A percentile compares a stretch with the other conserved stretches of the same genome.
Evolutionary conservation across 441 rosid genomes (phyloP).

Genomic region (Euphorbia celastroides): DNA sequence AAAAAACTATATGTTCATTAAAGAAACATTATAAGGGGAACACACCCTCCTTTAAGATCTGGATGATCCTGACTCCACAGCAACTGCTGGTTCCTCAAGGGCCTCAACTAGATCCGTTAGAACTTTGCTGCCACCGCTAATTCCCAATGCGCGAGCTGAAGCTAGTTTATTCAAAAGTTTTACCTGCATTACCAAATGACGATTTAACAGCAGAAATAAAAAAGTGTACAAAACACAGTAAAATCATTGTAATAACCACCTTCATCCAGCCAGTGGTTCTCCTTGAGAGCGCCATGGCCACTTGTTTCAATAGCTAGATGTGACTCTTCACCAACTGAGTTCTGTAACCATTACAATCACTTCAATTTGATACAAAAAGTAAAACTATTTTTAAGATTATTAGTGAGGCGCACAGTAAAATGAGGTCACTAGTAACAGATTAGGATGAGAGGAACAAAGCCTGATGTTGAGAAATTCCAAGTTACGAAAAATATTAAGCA

Average conservation of each 20-base stretch:
- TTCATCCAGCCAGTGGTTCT: constrained; percentile 97
- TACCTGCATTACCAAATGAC: constrained; percentile 41
- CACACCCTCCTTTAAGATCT: constrained; percentile 93
- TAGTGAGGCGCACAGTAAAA: neutral
- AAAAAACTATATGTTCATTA: constrained; percentile 2
- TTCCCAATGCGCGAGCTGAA: constrained; percentile 76
- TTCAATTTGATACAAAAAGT: constrained; percentile 12
- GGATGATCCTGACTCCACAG: constrained; percentile 78
- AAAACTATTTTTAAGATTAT: too few species aligned
- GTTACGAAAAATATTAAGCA: too few species aligned
- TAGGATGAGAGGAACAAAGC: neutral
- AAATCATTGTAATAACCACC: constrained; percentile 97
- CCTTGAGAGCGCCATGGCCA: constrained; percentile 97
- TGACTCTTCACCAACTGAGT: constrained; percentile 80
- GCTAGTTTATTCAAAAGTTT: constrained; percentile 91
- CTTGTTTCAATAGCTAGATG: constrained; percentile 97
- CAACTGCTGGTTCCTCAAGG: constrained; percentile 69
- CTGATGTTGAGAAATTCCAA: too few species aligned
- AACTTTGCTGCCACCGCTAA: constrained; percentile 70
- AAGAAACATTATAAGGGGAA: constrained; percentile 12
- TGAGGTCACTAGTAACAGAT: neutral
- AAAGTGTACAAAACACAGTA: too few species aligned
- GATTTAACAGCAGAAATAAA: neutral
- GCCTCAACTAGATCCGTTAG: constrained; percentile 81
- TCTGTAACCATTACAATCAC: constrained; percentile 39